These are phyloP conservation scores for Apostasia ramifera DNA, from an alignment of 106 monocot genomes.

Conservation along the genomic window DNA sequence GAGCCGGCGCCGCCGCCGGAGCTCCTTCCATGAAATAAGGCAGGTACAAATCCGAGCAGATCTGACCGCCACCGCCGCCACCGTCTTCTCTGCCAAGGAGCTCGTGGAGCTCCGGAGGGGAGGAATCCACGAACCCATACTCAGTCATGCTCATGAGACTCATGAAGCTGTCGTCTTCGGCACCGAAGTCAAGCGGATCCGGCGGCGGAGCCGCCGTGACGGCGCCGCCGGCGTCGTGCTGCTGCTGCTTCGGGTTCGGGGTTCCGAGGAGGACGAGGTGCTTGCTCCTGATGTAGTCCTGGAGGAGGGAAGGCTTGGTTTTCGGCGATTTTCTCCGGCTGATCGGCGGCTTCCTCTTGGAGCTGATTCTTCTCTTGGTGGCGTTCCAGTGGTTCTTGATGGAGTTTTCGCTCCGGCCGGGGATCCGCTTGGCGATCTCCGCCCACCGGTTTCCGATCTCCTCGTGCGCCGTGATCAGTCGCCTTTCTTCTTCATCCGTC, in stretches of 20 bases:
- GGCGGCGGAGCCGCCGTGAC: not conserved
- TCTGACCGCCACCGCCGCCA: not conserved
- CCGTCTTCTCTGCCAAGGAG: not conserved
- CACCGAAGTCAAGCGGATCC: too few relatives aligned
- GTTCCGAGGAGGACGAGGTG: not conserved
- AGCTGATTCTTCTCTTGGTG: constrained; percentile 47
- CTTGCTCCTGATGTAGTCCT: constrained; percentile 45
- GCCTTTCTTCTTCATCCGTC: constrained; percentile 61
- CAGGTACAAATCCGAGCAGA: too few relatives aligned
- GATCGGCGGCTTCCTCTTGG: constrained; percentile 30
- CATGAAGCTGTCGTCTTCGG: not conserved
- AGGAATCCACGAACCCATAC: not conserved
- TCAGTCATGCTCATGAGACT: not conserved
- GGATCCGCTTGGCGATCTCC: constrained; percentile 48
- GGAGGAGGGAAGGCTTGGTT: constrained; percentile 17
- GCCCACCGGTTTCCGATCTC: constrained; percentile 62
- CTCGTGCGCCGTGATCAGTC: constrained; percentile 48
- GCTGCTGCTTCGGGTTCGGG: not conserved
- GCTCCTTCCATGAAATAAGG: too few relatives aligned
- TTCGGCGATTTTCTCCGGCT: constrained; percentile 10
- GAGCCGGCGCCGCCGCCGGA: too few relatives aligned
- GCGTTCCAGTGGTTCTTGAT: constrained; percentile 90
- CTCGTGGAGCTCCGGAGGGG: not conserved
- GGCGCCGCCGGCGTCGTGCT: not conserved
- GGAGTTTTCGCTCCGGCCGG: constrained; percentile 63